phyloP scores from a whole-genome alignment of 2,329 filamentous ascomycete genomes.

The Diaporthe citrichinensis region DNA sequence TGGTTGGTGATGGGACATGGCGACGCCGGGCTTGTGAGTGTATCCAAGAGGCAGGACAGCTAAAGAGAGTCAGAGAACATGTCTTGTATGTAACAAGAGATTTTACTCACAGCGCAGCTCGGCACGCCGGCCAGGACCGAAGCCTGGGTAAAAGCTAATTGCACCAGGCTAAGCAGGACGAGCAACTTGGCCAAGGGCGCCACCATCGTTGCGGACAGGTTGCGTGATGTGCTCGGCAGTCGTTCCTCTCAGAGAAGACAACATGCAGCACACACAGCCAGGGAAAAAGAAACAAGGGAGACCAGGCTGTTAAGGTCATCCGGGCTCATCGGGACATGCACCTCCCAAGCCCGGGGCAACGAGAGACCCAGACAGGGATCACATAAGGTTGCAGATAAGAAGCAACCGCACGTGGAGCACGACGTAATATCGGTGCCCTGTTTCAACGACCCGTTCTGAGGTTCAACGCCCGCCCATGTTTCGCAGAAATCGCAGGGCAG shows the following conservation, averaged over 20 bases:
- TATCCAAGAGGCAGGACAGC: conserved; percentile 12
- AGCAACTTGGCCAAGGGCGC: conserved; percentile 20
- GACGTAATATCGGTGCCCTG: conserved; percentile 19
- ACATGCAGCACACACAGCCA: background rate
- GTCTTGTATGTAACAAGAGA: background rate
- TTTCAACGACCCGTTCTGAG: conserved; percentile 15
- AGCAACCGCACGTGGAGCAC: conserved; percentile 12
- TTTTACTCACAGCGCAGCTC: conserved; percentile 2
- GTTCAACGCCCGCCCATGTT: conserved; percentile 5
- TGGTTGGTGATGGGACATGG: conserved; percentile 35
- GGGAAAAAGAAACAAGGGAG: background rate
- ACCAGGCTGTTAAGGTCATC: conserved; percentile 7
- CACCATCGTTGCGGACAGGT: conserved; percentile 1
- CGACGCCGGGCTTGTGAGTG: conserved; percentile 14
- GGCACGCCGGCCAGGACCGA: conserved; percentile 16
- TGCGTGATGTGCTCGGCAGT: conserved; percentile 8
- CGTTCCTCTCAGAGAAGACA: conserved; percentile 8
- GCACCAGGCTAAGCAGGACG: conserved; percentile 13
- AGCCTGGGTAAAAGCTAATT: conserved; percentile 22
- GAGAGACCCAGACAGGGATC: background rate
- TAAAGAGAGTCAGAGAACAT: background rate
- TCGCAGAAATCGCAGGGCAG: background rate
- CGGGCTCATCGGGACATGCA: background rate
- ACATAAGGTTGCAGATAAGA: conserved; percentile 24
- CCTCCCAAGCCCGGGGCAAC: background rate